These are phyloP conservation scores for Leishmania tarentolae DNA, from an alignment of 208 protist species.

Conservation along the genomic window DNA sequence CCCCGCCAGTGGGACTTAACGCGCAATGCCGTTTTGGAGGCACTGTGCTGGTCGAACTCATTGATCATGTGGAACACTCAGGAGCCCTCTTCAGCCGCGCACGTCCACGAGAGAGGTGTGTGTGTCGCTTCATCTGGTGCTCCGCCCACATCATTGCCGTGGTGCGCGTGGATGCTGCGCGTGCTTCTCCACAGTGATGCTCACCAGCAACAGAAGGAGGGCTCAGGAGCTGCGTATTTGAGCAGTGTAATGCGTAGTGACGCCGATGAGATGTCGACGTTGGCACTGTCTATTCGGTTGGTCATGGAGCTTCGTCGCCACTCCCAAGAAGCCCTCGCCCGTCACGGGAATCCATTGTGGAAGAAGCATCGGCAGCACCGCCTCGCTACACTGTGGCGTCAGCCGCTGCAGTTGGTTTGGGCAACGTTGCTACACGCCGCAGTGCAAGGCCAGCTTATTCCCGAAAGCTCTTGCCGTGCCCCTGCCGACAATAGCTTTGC, in stretches of 20 bases:
- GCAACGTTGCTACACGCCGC: constrained; percentile 13
- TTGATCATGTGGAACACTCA: neutral
- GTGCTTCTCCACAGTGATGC: constrained; percentile 14
- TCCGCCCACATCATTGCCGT: neutral
- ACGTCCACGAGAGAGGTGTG: neutral
- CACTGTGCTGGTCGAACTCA: neutral
- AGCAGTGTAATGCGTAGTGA: neutral
- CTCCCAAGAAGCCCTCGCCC: neutral
- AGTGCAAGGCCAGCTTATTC: neutral
- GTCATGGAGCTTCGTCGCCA: constrained; percentile 13
- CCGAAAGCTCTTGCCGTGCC: neutral
- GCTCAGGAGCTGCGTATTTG: neutral
- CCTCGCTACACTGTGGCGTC: neutral
- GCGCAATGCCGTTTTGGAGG: neutral
- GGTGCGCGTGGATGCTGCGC: constrained; percentile 30
- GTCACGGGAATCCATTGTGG: neutral
- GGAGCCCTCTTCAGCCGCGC: neutral
- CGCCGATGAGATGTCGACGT: neutral
- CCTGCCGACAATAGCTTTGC: neutral
- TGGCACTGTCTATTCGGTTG: constrained; percentile 3
- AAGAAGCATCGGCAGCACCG: neutral
- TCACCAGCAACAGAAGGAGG: neutral
- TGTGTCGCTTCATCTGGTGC: neutral
- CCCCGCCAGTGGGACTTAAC: neutral
- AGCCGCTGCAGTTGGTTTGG: constrained; percentile 20